phyloP scores from a whole-genome alignment of 2,329 filamentous ascomycete genomes.

The Pyrenophora tritici-repentis region DNA sequence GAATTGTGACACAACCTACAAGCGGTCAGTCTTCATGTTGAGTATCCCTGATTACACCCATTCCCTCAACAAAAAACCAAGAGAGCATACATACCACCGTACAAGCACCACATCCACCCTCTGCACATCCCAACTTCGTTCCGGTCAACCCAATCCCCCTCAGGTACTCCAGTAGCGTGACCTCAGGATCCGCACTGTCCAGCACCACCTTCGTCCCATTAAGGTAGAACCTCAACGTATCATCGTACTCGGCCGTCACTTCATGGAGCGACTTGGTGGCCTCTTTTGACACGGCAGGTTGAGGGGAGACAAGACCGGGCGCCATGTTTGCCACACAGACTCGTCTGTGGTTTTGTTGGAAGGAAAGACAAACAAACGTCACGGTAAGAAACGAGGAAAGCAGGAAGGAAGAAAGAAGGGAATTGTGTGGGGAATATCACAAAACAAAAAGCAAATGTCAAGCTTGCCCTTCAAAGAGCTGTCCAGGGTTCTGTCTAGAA shows the following conservation, averaged over 20 bases:
- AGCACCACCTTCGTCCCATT: slow-evolving; percentile 90
- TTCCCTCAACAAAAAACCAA: neutral
- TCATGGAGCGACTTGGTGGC: slow-evolving; percentile 58
- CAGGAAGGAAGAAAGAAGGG: neutral
- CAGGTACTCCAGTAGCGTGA: slow-evolving; percentile 90
- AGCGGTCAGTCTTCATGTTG: slow-evolving; percentile 6
- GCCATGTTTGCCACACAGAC: slow-evolving; percentile 54
- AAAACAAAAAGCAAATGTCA: neutral
- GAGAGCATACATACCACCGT: slow-evolving; percentile 68
- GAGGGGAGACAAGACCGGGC: slow-evolving; percentile 55
- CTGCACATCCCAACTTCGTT: slow-evolving; percentile 94
- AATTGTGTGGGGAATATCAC: neutral
- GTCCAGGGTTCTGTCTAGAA: slow-evolving; percentile 1
- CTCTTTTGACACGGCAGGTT: slow-evolving; percentile 53
- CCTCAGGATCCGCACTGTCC: slow-evolving; percentile 86
- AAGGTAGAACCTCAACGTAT: slow-evolving; percentile 88
- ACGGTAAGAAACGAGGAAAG: neutral
- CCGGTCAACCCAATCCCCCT: slow-evolving; percentile 91
- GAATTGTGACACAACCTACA: slow-evolving; percentile 79
- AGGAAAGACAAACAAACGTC: neutral
- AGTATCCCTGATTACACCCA: too few species aligned
- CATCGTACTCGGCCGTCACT: slow-evolving; percentile 78
- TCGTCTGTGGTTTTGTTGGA: neutral
- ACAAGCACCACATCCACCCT: slow-evolving; percentile 95
- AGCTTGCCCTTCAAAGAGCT: slow-evolving; percentile 1